A percentile compares a stretch with the other conserved stretches of the same genome.
phyloP scores from a whole-genome alignment of 345 rosid species.

The Boechera stricta region DNA sequence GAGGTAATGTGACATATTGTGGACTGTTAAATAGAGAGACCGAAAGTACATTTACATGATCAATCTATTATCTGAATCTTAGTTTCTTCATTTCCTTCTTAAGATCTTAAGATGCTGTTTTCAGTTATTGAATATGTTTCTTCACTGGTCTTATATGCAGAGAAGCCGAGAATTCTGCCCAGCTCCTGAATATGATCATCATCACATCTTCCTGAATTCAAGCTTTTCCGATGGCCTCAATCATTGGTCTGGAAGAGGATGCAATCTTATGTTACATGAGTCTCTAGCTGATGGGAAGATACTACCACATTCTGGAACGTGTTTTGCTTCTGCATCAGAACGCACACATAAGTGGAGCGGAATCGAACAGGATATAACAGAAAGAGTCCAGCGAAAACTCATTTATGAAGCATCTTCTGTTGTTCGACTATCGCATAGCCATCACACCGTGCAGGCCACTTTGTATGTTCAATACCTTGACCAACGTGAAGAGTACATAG shows the following conservation, averaged over 20 bases:
- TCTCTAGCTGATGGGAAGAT: slow-evolving; percentile 79
- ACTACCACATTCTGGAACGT: slow-evolving; percentile 69
- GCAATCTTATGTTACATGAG: slow-evolving; percentile 75
- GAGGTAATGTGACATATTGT: slow-evolving; percentile 50
- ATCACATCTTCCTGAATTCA: slow-evolving; percentile 70
- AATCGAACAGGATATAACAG: slow-evolving; percentile 87
- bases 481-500: slow-evolving; percentile 76
- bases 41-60: slow-evolving; percentile 2
- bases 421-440: slow-evolving; percentile 74
- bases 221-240: slow-evolving; percentile 76
- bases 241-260: slow-evolving; percentile 96
- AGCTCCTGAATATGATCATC: slow-evolving; percentile 55
- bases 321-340: slow-evolving; percentile 77
- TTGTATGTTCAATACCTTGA: slow-evolving; percentile 76
- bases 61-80: slow-evolving; percentile 6
- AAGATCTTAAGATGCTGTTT: slow-evolving; percentile 10
- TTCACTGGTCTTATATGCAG: slow-evolving; percentile 15
- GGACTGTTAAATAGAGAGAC: slow-evolving; percentile 12
- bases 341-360: slow-evolving; percentile 93
- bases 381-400: slow-evolving; percentile 71
- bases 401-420: slow-evolving; percentile 75
- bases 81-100: slow-evolving; percentile 13
- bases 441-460: slow-evolving; percentile 66
- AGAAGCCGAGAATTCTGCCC: slow-evolving; percentile 42
- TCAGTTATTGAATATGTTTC: slow-evolving; percentile 11